Conservation (phyloP, 2,329 filamentous ascomycete species). For the Calonectria hongkongensis region DNA sequence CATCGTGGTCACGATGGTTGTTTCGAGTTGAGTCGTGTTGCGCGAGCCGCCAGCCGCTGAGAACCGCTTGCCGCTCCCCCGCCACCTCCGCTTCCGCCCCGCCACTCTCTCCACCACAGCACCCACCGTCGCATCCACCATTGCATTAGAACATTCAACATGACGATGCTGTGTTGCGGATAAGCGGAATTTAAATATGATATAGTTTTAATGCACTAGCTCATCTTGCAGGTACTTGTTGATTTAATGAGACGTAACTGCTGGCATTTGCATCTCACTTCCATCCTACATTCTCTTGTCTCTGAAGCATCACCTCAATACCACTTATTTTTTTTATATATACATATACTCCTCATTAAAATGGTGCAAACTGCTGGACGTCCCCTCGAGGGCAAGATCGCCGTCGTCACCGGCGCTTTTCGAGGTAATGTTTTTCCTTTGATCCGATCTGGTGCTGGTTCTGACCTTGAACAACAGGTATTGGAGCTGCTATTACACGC, state of each 20-base stretch:
- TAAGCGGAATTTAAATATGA: not conserved
- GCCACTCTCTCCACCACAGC: too few species aligned
- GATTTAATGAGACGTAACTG: not conserved
- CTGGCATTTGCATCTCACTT: too few species aligned
- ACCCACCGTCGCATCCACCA: too few species aligned
- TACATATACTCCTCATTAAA: not conserved
- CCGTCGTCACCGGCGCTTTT: constrained; percentile 26
- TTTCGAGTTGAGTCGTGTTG: too few species aligned
- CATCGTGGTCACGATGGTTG: too few species aligned
- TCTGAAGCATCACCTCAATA: not conserved
- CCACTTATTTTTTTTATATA: not conserved
- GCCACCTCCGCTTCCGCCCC: too few species aligned
- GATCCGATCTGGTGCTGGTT: not conserved
- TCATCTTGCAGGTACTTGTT: not conserved
- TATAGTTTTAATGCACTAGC: not conserved
- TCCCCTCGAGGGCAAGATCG: constrained; percentile 19
- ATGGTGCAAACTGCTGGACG: not conserved
- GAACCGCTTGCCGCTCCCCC: too few species aligned
- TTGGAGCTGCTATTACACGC: constrained; percentile 72
- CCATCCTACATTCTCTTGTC: too few species aligned
- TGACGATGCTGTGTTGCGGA: not conserved
- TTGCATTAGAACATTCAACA: not conserved
- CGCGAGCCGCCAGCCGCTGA: too few species aligned
- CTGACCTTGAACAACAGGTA: constrained; percentile 62
- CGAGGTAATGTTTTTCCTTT: not conserved